Evolutionary conservation across 148 eudicot genomes (phyloP), one percentile per base, ranked within the genome.

Genomic region (Fallopia convolvulus): DNA sequence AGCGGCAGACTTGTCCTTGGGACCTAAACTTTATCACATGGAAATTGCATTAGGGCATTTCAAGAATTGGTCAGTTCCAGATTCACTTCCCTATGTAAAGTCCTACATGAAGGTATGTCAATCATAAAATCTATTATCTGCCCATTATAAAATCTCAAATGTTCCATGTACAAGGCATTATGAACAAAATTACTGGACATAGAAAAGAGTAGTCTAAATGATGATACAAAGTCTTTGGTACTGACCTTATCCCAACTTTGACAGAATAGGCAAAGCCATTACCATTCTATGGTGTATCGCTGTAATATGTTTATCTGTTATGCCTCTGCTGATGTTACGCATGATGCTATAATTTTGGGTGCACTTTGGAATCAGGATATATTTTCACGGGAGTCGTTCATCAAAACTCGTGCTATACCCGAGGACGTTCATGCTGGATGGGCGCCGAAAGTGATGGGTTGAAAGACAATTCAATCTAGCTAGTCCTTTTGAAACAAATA

Each of bases 11-110:
- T 85, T 94, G 82, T 80, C 97, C 40, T 96, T 94, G 75, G 97
- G 89, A 77, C 99, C 99, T 76, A 94, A 94, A 86, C 90, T 94
- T 76, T 92, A 92, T 80, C 99, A 94, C 84, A 74, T 94, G 78
- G 93, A 94, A 83, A 87, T 89, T 82, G 85, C 96, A 49, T 70
- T 94, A 83, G 90, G 89, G 76, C 93, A 94, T 84, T 92, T 85
- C 74, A 94, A 94, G 83, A 88, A 84, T 36, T 94, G 98, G 98
- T 90, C 92, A 0, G 83, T 94, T 75, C 97, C 97, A 63, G 91
- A 90, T 75, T 92, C 91, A 48, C 95, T 94, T 76, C 77, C 92
- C 66, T 75, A 83, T 76, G 72, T 90, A 77, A 90, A 92, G 83
- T 78, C 92, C 44, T 94, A 94, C 88, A 90, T 90, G 93, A 87